A percentile compares a stretch with the other conserved stretches of the same genome.
These are phyloP conservation scores for Camellia granthamiana DNA, from an alignment of 148 eudicot genomes.

Conservation along the genomic window DNA sequence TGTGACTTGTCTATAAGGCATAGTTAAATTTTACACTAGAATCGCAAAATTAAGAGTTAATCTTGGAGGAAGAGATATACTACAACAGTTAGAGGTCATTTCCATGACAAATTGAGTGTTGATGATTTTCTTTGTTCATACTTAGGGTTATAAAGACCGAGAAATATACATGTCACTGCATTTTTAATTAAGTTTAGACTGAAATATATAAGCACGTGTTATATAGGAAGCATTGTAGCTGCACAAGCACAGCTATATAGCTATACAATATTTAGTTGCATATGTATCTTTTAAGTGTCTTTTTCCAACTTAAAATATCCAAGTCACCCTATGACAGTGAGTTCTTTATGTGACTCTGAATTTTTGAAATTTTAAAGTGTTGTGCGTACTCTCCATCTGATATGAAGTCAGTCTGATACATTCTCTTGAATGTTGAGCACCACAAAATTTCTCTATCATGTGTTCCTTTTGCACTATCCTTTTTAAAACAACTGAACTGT, in stretches of 20 bases:
- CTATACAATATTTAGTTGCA: background rate
- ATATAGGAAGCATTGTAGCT: background rate
- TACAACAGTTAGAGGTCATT: background rate
- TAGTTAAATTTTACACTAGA: conserved; percentile 44
- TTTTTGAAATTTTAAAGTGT: background rate
- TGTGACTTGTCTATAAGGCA: conserved; percentile 60
- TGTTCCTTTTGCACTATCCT: background rate
- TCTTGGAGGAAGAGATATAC: background rate
- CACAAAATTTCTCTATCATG: background rate
- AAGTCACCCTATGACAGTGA: background rate
- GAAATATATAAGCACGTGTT: background rate
- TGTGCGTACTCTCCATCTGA: background rate
- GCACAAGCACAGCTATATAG: background rate
- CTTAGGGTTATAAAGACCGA: background rate
- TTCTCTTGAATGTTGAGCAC: conserved; percentile 5
- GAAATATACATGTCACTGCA: background rate
- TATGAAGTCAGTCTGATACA: background rate
- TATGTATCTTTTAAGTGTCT: background rate
- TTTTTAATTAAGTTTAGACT: background rate
- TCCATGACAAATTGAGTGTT: background rate
- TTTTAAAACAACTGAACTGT: background rate
- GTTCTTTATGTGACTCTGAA: background rate
- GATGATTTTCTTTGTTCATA: background rate
- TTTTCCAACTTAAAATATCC: background rate
- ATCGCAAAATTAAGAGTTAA: background rate